These are phyloP conservation scores for Megacollybia platyphylla DNA, from an alignment of 1,284 basidiomycete species.

Conservation along the genomic window DNA sequence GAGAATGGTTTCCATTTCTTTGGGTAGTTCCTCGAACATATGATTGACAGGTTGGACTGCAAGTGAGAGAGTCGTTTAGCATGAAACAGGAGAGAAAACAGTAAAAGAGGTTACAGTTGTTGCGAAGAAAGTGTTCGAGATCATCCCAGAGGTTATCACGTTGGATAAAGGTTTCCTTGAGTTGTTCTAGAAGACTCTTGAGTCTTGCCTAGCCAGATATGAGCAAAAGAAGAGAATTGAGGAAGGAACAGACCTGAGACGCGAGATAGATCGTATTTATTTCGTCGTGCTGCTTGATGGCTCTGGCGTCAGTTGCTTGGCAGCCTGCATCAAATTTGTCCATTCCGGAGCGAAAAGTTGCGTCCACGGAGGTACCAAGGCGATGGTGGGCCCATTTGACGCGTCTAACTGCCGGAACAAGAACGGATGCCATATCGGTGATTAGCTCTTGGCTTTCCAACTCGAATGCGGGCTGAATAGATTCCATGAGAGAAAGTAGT, in stretches of 20 bases:
- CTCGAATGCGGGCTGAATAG: conserved; percentile 34
- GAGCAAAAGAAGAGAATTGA: background rate
- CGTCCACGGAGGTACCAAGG: conserved; percentile 17
- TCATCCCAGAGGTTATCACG: conserved; percentile 8
- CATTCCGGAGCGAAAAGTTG: conserved; percentile 14
- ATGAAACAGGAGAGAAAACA: background rate
- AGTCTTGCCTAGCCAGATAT: conserved; percentile 1
- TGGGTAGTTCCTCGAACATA: conserved; percentile 4
- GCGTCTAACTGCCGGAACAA: conserved; percentile 38
- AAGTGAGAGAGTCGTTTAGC: background rate
- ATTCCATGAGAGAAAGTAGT: conserved; percentile 27
- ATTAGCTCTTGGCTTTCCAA: conserved; percentile 27
- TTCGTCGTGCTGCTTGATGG: too few relatives aligned
- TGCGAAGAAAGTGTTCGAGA: conserved; percentile 5
- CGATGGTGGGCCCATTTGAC: conserved; percentile 29
- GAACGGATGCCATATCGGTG: conserved; percentile 33
- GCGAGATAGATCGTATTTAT: too few relatives aligned
- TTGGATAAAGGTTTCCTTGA: conserved; percentile 5
- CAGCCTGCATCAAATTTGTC: conserved; percentile 31
- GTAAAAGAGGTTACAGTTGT: conserved; percentile 3
- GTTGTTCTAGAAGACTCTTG: conserved; percentile 5
- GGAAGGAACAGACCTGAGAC: background rate
- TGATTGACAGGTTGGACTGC: conserved; percentile 6
- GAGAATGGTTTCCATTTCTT: conserved; percentile 6
- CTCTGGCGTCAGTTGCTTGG: conserved; percentile 20